Conservation (phyloP, 768 basidiomycete genomes). For the Cubamyces lactineus region DNA sequence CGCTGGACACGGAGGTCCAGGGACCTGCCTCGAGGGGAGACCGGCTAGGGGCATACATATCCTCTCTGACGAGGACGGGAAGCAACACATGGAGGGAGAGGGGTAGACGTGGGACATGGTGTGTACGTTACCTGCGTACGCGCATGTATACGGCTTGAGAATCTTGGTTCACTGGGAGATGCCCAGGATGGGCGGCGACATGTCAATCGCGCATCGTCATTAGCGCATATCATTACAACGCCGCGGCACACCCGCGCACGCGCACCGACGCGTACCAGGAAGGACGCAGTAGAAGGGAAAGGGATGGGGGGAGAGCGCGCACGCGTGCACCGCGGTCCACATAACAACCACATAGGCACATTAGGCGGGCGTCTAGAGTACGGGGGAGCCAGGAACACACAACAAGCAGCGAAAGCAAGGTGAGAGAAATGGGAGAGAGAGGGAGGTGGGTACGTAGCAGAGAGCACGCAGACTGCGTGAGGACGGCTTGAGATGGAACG, state of each 20-base stretch:
- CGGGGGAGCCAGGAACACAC: constrained; percentile 16
- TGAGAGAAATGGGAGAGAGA: constrained; percentile 3
- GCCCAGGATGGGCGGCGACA: background rate
- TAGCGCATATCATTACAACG: constrained; percentile 22
- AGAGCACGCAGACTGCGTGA: background rate
- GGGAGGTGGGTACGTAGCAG: background rate
- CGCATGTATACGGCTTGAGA: too few relatives aligned
- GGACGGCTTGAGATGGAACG: too few relatives aligned
- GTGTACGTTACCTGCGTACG: background rate
- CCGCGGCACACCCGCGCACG: constrained; percentile 1
- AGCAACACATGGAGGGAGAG: background rate
- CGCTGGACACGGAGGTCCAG: background rate
- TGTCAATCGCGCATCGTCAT: constrained; percentile 4
- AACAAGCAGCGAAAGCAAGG: constrained; percentile 27
- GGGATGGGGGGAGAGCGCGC: background rate
- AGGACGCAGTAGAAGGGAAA: too few relatives aligned
- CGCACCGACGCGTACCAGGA: background rate
- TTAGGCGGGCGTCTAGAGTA: constrained; percentile 20
- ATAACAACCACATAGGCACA: constrained; percentile 5
- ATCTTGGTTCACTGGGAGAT: too few relatives aligned
- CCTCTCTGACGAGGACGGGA: background rate
- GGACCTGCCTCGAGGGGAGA: constrained; percentile 23
- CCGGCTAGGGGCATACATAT: constrained; percentile 17
- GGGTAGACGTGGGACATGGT: too few relatives aligned
- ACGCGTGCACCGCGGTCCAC: constrained; percentile 3